phyloP scores from a whole-genome alignment of 352 stramenopile genomes.

The Pythium chondricola region DNA sequence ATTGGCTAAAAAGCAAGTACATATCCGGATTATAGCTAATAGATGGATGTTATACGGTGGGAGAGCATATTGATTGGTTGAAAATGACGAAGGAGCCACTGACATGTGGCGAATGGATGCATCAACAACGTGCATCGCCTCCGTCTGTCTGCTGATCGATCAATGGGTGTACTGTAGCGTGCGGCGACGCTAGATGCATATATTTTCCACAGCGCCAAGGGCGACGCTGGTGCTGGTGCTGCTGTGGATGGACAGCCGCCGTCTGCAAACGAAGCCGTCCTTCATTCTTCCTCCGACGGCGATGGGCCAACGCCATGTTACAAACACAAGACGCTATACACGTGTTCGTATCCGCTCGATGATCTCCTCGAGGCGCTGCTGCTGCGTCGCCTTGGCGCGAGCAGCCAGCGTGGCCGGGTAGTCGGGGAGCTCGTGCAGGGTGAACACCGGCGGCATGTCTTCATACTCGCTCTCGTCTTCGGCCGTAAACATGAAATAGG shows the following conservation, averaged over 20 bases:
- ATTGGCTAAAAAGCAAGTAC: constrained; percentile 13
- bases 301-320: too few species aligned
- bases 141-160: too few species aligned
- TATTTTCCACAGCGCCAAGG: too few species aligned
- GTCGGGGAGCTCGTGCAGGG: constrained; percentile 32
- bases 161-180: too few species aligned
- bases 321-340: not conserved
- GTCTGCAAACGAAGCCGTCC: too few species aligned
- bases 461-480: constrained; percentile 28
- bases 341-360: constrained; percentile 26
- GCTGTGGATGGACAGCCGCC: too few species aligned
- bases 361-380: constrained; percentile 25
- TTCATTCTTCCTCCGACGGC: too few species aligned
- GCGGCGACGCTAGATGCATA: too few species aligned
- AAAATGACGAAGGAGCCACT: not conserved
- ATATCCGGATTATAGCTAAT: constrained; percentile 1
- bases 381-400: constrained; percentile 6
- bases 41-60: not conserved
- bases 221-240: not conserved
- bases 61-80: not conserved
- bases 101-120: too few species aligned
- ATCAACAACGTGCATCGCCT: too few species aligned
- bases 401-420: constrained; percentile 28
- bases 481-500: constrained; percentile 42
- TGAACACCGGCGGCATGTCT: constrained; percentile 43